Conservation (phyloP, 495 filamentous ascomycete species). For the Hypoxylon cercidicola region DNA sequence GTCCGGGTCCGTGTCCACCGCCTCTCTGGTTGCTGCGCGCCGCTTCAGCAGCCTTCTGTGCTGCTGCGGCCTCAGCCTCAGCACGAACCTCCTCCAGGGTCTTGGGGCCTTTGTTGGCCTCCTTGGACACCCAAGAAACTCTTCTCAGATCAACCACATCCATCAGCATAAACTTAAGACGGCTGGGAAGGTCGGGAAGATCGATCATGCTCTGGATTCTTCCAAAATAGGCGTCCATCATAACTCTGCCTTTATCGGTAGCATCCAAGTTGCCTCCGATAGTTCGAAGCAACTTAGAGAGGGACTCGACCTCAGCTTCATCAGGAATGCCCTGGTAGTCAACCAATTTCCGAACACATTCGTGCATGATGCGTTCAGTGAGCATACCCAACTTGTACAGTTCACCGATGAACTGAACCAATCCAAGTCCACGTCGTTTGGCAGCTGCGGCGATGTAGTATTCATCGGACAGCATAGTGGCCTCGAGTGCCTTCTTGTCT, state of each 20-base stretch:
- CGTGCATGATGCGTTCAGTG: slow-evolving; percentile 99
- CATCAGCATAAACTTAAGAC: slow-evolving; percentile 95
- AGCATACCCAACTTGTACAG: slow-evolving; percentile 99
- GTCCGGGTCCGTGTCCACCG: slow-evolving; percentile 59
- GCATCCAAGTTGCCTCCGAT: slow-evolving; percentile 86
- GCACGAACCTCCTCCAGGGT: slow-evolving; percentile 91
- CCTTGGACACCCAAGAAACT: slow-evolving; percentile 83
- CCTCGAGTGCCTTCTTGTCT: slow-evolving; percentile 69
- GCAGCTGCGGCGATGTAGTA: slow-evolving; percentile 96
- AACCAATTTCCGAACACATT: slow-evolving; percentile 95
- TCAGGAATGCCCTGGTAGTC: slow-evolving; percentile 95
- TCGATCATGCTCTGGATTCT: slow-evolving; percentile 85
- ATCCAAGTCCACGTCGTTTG: slow-evolving; percentile 95
- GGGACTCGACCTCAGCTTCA: slow-evolving; percentile 93
- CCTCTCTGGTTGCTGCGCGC: slow-evolving; percentile 69
- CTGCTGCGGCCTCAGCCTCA: slow-evolving; percentile 79
- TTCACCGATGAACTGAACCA: slow-evolving; percentile 99
- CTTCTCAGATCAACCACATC: slow-evolving; percentile 87
- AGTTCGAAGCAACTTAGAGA: slow-evolving; percentile 90
- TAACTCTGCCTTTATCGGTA: slow-evolving; percentile 78
- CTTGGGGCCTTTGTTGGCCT: slow-evolving; percentile 91
- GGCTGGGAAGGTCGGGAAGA: slow-evolving; percentile 80
- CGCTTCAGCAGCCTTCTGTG: slow-evolving; percentile 71
- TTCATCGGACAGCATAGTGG: slow-evolving; percentile 89
- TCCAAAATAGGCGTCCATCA: slow-evolving; percentile 95